Conservation (phyloP, 352 stramenopile genomes). For the Pythium dissotocum region DNA sequence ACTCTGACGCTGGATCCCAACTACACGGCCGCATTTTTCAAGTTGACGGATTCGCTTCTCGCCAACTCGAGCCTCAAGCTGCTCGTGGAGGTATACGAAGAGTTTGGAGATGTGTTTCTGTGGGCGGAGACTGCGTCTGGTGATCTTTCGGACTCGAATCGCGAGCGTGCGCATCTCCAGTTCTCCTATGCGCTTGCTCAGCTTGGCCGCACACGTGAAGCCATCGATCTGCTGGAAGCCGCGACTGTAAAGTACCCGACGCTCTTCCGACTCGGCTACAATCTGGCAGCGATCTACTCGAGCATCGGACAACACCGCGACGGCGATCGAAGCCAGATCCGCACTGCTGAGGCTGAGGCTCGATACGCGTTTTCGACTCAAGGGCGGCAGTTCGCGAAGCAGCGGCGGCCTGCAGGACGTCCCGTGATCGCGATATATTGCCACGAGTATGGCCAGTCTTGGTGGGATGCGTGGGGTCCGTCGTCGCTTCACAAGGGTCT, state of each 20-base stretch:
- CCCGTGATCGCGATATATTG: constrained; percentile 86
- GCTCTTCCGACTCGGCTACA: constrained; percentile 51
- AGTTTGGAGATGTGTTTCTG: constrained; percentile 25
- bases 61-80: constrained; percentile 1
- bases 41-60: constrained; percentile 32
- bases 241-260: constrained; percentile 27
- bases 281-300: constrained; percentile 49
- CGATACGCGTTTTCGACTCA: constrained; percentile 28
- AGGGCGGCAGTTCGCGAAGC: constrained; percentile 35
- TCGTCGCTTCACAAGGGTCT: constrained; percentile 67
- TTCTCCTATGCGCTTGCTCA: constrained; percentile 45
- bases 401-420: constrained; percentile 28
- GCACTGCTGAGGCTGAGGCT: constrained; percentile 39
- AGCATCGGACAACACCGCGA: constrained; percentile 27
- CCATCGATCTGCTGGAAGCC: constrained; percentile 38
- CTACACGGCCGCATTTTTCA: constrained; percentile 28
- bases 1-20: constrained; percentile 28
- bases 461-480: constrained; percentile 89
- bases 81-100: constrained; percentile 28
- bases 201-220: constrained; percentile 25
- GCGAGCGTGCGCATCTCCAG: constrained; percentile 37
- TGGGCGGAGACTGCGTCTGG: background rate
- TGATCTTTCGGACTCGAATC: constrained; percentile 19
- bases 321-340: constrained; percentile 37
- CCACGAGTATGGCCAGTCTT: constrained; percentile 90